These are phyloP conservation scores for Pistacia integerrima DNA, from an alignment of 345 rosid genomes.

Conservation along the genomic window DNA sequence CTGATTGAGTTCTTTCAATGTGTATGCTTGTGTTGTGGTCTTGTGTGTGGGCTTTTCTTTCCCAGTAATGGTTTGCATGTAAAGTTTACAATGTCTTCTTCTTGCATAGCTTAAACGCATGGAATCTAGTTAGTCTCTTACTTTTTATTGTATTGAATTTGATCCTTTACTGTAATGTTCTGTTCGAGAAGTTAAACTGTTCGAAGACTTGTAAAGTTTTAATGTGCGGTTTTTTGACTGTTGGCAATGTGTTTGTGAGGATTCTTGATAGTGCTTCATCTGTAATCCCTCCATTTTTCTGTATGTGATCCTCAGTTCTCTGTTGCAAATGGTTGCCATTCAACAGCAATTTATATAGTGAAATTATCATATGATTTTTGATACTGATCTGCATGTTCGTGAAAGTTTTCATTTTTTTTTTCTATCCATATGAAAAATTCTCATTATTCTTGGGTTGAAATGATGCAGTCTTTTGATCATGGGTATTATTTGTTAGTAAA, in stretches of 20 bases:
- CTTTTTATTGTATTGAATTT: not conserved
- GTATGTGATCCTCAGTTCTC: not conserved
- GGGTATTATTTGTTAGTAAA: conserved; percentile 87
- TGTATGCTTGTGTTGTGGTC: not conserved
- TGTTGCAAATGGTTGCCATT: not conserved
- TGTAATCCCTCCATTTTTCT: not conserved
- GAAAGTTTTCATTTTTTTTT: not conserved
- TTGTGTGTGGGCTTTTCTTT: not conserved
- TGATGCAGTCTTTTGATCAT: conserved; percentile 83
- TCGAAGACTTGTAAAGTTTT: not conserved
- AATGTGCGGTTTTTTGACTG: not conserved
- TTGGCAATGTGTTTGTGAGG: not conserved
- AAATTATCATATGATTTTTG: conserved; percentile 1
- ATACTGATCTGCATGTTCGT: not conserved
- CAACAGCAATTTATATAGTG: not conserved
- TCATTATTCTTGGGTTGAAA: conserved; percentile 21
- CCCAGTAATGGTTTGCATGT: not conserved
- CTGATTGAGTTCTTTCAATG: not conserved
- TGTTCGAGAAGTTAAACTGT: not conserved
- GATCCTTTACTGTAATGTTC: not conserved
- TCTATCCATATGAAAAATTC: not conserved
- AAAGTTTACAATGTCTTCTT: not conserved
- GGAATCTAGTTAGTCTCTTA: not conserved
- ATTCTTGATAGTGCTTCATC: not conserved
- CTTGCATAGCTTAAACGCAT: not conserved